A percentile compares a stretch with the other conserved stretches of the same genome.
These are phyloP conservation scores for Phaeosphaeria sp. DNA, from an alignment of 2,329 filamentous ascomycete species.

Conservation along the genomic window DNA sequence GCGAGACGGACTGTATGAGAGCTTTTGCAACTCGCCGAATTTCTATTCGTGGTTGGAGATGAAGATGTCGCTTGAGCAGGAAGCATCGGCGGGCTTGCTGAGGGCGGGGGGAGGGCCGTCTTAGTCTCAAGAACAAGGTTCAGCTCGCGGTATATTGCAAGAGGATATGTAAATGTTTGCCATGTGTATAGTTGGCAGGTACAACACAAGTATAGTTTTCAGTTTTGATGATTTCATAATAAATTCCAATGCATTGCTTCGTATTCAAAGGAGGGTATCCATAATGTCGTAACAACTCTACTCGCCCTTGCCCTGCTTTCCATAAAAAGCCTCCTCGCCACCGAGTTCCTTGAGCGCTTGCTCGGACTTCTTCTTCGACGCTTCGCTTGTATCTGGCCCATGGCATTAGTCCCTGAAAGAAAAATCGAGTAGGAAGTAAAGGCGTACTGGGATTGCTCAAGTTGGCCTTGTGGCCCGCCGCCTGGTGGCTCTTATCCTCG, in stretches of 20 bases:
- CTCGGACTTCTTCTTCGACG: slow-evolving; percentile 55
- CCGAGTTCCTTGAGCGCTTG: slow-evolving; percentile 52
- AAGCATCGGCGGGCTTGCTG: slow-evolving; percentile 48
- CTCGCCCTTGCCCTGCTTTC: slow-evolving; percentile 50
- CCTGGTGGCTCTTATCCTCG: slow-evolving; percentile 26
- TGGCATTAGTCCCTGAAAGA: neutral
- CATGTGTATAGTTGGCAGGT: too few relatives aligned
- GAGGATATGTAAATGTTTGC: too few relatives aligned
- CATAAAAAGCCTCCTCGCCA: slow-evolving; percentile 54
- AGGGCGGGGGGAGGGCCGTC: slow-evolving; percentile 7
- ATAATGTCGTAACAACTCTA: slow-evolving; percentile 20
- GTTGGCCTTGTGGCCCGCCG: slow-evolving; percentile 56
- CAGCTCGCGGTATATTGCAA: too few relatives aligned
- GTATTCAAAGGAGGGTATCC: neutral
- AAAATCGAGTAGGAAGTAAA: neutral
- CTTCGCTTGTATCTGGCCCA: slow-evolving; percentile 21
- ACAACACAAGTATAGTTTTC: too few relatives aligned
- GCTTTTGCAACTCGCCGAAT: slow-evolving; percentile 47
- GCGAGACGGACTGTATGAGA: slow-evolving; percentile 46
- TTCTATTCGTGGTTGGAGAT: slow-evolving; percentile 53
- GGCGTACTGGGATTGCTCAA: slow-evolving; percentile 55
- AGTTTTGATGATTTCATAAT: neutral
- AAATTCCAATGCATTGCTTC: neutral
- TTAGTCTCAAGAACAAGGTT: neutral
- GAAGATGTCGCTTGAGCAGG: slow-evolving; percentile 50